phyloP scores from a whole-genome alignment of 1,139 yeast genomes.

The Scheffersomyces cryptocercus region DNA sequence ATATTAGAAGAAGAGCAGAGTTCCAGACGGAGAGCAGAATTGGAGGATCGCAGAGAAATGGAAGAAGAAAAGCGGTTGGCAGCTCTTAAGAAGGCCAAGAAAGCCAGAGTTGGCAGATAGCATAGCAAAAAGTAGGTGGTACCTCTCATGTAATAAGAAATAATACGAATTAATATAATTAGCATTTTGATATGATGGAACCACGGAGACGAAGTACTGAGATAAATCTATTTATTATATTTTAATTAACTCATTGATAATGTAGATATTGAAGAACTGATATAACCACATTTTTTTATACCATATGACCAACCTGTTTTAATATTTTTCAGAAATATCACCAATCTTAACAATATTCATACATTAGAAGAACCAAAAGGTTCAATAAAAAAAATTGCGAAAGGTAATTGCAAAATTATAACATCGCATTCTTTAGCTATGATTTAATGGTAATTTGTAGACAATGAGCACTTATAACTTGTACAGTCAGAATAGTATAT shows the following conservation, averaged over 20 bases:
- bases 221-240: too few relatives aligned
- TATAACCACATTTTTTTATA: too few relatives aligned
- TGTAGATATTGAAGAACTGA: too few relatives aligned
- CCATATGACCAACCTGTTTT: too few relatives aligned
- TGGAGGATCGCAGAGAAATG: constrained; percentile 67
- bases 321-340: too few relatives aligned
- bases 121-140: too few relatives aligned
- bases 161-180: too few relatives aligned
- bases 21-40: constrained; percentile 58
- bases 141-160: too few relatives aligned
- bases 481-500: constrained; percentile 13
- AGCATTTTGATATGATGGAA: too few relatives aligned
- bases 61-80: constrained; percentile 47
- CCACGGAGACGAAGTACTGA: too few relatives aligned
- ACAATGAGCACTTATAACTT: constrained; percentile 2
- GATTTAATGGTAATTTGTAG: constrained; percentile 2
- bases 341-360: too few relatives aligned
- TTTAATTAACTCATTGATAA: too few relatives aligned
- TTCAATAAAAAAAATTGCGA: background rate
- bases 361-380: background rate
- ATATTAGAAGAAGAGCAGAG: constrained; percentile 76
- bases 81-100: constrained; percentile 28
- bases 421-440: background rate
- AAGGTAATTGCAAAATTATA: background rate
- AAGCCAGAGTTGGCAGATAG: constrained; percentile 1